Percentiles rank a stretch among this genome's conserved stretches.
Evolutionary conservation across 2,329 filamentous ascomycete species (phyloP).

Genomic region (Colletotrichum cordylinicola): DNA sequence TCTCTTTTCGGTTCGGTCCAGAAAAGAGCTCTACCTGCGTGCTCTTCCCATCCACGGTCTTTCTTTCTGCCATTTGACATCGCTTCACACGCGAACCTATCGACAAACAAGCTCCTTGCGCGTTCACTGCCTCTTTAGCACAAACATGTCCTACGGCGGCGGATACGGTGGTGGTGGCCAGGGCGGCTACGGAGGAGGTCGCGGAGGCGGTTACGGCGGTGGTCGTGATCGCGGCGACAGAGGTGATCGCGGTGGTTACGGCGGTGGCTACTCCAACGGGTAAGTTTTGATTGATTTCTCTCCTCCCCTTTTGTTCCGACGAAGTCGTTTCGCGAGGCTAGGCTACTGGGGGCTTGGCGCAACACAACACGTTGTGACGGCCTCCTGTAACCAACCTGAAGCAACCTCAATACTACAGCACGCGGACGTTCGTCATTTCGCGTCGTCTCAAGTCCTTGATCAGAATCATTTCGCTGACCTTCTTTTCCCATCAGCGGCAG

Average conservation of each 20-base stretch:
- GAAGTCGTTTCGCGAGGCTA: constrained; percentile 30
- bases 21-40: constrained; percentile 5
- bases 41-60: constrained; percentile 4
- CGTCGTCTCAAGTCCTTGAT: background rate
- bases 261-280: constrained; percentile 48
- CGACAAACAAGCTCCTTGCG: background rate
- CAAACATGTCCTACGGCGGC: constrained; percentile 53
- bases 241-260: constrained; percentile 32
- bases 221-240: constrained; percentile 32
- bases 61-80: constrained; percentile 7
- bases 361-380: background rate
- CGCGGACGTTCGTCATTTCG: background rate
- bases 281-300: constrained; percentile 38
- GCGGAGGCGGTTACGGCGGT: constrained; percentile 32
- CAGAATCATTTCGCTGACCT: constrained; percentile 38
- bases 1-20: constrained; percentile 16
- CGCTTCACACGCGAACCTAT: background rate
- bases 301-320: constrained; percentile 25
- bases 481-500: constrained; percentile 45
- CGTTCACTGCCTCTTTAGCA: background rate
- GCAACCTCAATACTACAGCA: background rate
- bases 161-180: constrained; percentile 34
- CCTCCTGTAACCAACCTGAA: background rate
- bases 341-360: background rate
- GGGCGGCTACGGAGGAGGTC: constrained; percentile 32